Conservation (phyloP, 108 stramenopile genomes). For the Nannochloropsis oceanica region DNA sequence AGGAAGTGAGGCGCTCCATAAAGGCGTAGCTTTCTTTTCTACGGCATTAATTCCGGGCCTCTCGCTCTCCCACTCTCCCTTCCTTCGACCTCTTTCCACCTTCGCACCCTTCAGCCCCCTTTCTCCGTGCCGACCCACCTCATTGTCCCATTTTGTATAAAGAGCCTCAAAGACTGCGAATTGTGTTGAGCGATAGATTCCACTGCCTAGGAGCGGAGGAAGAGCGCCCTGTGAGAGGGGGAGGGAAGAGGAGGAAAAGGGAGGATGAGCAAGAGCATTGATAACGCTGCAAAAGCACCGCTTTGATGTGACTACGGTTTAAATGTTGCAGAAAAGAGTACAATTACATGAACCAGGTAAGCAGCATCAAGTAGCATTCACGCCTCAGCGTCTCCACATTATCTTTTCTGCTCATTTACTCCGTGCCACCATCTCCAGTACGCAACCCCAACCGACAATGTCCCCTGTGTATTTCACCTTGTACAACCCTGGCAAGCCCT, state of each 20-base stretch:
- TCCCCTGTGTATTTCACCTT: neutral
- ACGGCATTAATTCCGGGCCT: too few species aligned
- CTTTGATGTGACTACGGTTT: too few species aligned
- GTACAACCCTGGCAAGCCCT: neutral
- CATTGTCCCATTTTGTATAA: neutral
- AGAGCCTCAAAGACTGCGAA: neutral
- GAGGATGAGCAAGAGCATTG: too few species aligned
- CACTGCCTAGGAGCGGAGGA: neutral
- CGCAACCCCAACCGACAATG: too few species aligned
- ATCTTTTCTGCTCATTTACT: neutral
- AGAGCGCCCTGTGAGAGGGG: neutral
- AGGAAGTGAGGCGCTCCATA: too few species aligned
- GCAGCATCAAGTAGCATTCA: neutral
- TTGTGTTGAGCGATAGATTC: neutral
- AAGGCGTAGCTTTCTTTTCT: too few species aligned
- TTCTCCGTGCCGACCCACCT: neutral
- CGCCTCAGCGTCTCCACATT: neutral
- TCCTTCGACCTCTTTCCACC: too few species aligned
- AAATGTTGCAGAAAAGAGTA: too few species aligned
- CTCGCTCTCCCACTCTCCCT: too few species aligned
- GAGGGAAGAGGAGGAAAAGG: neutral
- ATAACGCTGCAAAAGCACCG: too few species aligned
- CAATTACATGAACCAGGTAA: too few species aligned
- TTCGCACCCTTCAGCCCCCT: too few species aligned
- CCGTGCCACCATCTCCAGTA: neutral